Evolutionary conservation across 2,329 filamentous ascomycete genomes (phyloP).

Genomic region (Talaromyces sp.): DNA sequence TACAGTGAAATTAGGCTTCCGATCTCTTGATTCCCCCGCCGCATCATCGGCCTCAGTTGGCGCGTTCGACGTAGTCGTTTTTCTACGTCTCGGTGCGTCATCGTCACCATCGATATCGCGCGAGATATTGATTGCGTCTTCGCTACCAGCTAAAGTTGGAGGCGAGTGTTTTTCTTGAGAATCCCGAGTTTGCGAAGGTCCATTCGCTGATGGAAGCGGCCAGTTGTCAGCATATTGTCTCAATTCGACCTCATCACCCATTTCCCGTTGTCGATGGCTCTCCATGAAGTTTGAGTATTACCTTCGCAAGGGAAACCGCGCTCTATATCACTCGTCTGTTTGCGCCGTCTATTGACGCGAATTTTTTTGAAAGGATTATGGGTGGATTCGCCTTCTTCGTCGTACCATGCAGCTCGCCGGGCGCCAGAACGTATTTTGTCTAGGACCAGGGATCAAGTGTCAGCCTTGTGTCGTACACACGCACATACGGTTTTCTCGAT

Average conservation of each 20-base stretch:
- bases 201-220: not conserved
- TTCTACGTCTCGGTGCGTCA: conserved; percentile 8
- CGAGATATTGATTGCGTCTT: conserved; percentile 21
- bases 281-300: conserved; percentile 23
- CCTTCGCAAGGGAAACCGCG: conserved; percentile 21
- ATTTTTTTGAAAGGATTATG: conserved; percentile 42
- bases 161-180: not conserved
- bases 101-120: conserved; percentile 15
- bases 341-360: conserved; percentile 24
- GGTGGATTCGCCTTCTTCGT: conserved; percentile 33
- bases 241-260: conserved; percentile 20
- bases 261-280: conserved; percentile 21
- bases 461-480: not conserved
- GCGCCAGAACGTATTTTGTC: conserved; percentile 35
- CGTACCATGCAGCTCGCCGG: conserved; percentile 34
- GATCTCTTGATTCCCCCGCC: conserved; percentile 15
- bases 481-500: not conserved
- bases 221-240: conserved; percentile 22
- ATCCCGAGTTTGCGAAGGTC: not conserved
- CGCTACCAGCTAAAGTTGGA: conserved; percentile 20
- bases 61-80: conserved; percentile 17
- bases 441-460: conserved; percentile 16
- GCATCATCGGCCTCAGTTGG: conserved; percentile 16
- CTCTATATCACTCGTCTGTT: conserved; percentile 27
- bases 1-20: conserved; percentile 34